Evolutionary conservation across 148 eudicot species (phyloP), one percentile per base, ranked within the genome.

Genomic region (Vaccinium vitisidaea): DNA sequence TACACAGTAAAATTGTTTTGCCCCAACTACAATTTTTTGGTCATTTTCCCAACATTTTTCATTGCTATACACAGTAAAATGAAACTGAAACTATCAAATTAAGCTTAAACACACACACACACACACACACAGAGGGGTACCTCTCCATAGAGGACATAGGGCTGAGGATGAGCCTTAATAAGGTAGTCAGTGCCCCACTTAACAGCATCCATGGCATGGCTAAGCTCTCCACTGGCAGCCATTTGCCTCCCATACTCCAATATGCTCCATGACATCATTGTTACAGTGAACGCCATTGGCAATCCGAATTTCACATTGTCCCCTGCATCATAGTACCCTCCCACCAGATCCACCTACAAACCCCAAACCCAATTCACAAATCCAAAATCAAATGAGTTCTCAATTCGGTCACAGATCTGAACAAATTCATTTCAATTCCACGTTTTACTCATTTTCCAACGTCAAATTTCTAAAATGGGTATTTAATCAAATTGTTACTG

Each of bases 271-370:
- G 98, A 97, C 95, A 95, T 90, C 98, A 95, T 95, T 12, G 99
- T 97, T 7, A 94, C 70, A 1, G 98, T 97, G 79, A 97, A 97
- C 39, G 99, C 99, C 98, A 97, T 95, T 21, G 99, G 99, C 52
- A 97, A 74, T 49, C 99, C 99, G 83, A 97, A 97, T 87, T 95
- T 97, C 87, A 97, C 99, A 89, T 97, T 97, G 88, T 97, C 99
- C 88, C 99, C 99, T 80, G 99, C 99, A 89, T 97, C 99, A 84
- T 97, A 95, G 86, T 97, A 97, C 77, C 99, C 99, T 97, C 98
- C 99, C 0, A 97, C 99, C 86, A 97, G 92, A 93, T 97, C 91
- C 92, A 96, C 95, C 99, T 96, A 83, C 79, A 83, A 5, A n/a
- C 32, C 53, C 53, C 63, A 32, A 21, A n/a, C 12, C 12, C 25